Percentiles rank a stretch among this genome's conserved stretches.
phyloP scores from a whole-genome alignment of 2,329 filamentous ascomycete species.

The Botrytis pseudocinerea region DNA sequence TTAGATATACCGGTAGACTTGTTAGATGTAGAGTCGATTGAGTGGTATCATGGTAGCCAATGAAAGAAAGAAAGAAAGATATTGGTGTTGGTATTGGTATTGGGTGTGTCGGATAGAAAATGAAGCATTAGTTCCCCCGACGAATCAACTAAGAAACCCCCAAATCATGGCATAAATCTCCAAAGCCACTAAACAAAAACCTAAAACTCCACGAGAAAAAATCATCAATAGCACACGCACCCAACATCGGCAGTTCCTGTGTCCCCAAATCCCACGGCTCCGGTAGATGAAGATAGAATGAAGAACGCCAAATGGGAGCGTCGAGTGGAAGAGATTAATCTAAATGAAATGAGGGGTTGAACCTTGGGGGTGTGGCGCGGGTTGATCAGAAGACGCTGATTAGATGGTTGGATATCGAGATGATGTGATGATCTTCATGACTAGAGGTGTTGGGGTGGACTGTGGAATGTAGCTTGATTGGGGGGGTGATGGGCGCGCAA shows the following conservation, averaged over 20 bases:
- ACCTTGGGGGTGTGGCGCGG: not conserved
- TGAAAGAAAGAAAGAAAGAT: too few species aligned
- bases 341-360: not conserved
- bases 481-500: not conserved
- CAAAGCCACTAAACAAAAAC: not conserved
- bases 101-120: too few species aligned
- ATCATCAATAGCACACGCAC: not conserved
- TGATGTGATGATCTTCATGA: slow-evolving; percentile 15
- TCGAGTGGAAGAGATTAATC: not conserved
- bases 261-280: not conserved
- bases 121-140: too few species aligned
- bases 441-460: not conserved
- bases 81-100: too few species aligned
- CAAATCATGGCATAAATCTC: not conserved
- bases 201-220: not conserved
- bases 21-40: too few species aligned
- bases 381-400: not conserved
- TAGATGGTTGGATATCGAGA: not conserved
- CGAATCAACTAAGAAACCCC: not conserved
- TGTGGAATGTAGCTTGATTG: not conserved
- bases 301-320: not conserved
- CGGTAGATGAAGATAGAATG: slow-evolving; percentile 6
- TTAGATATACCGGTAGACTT: not conserved
- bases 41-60: too few species aligned
- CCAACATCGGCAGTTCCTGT: not conserved